Conservation (phyloP, 352 stramenopile species). For the Globisporangium camurandrum region DNA sequence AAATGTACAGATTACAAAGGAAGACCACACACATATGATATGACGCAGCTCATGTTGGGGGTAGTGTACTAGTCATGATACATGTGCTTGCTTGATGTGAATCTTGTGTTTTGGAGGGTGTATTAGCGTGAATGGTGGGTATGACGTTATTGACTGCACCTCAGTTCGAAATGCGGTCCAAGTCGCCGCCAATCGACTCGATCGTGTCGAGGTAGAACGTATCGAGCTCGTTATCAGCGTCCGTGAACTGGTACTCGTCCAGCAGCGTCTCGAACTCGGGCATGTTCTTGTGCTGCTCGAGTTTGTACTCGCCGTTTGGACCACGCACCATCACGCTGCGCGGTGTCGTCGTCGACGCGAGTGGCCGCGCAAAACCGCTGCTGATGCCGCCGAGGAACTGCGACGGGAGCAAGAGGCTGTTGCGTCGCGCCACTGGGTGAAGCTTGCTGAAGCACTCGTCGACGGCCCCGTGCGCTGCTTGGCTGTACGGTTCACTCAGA, state of each 20-base stretch:
- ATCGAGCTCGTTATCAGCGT: constrained; percentile 79
- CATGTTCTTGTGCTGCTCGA: constrained; percentile 38
- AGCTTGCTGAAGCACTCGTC: constrained; percentile 51
- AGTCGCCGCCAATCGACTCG: constrained; percentile 44
- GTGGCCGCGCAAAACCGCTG: neutral
- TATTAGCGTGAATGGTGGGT: too few species aligned
- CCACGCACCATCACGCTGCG: constrained; percentile 18
- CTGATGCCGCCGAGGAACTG: constrained; percentile 6
- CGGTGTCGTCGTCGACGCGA: neutral
- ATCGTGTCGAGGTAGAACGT: constrained; percentile 76
- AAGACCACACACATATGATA: too few species aligned
- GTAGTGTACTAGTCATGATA: too few species aligned
- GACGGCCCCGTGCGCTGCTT: constrained; percentile 26
- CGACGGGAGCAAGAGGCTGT: constrained; percentile 5
- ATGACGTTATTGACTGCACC: too few species aligned
- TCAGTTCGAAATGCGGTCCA: constrained; percentile 59
- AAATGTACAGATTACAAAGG: too few species aligned
- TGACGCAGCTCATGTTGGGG: too few species aligned
- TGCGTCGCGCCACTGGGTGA: constrained; percentile 12
- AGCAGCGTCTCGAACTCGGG: constrained; percentile 68
- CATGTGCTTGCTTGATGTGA: too few species aligned
- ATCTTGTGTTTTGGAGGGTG: too few species aligned
- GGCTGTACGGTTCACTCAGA: constrained; percentile 5
- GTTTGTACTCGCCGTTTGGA: constrained; percentile 18
- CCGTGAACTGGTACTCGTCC: constrained; percentile 72